Evolutionary conservation across 2,329 filamentous ascomycete species (phyloP), one percentile per base, ranked within the genome.

Genomic region (Metarhizium robertsii): DNA sequence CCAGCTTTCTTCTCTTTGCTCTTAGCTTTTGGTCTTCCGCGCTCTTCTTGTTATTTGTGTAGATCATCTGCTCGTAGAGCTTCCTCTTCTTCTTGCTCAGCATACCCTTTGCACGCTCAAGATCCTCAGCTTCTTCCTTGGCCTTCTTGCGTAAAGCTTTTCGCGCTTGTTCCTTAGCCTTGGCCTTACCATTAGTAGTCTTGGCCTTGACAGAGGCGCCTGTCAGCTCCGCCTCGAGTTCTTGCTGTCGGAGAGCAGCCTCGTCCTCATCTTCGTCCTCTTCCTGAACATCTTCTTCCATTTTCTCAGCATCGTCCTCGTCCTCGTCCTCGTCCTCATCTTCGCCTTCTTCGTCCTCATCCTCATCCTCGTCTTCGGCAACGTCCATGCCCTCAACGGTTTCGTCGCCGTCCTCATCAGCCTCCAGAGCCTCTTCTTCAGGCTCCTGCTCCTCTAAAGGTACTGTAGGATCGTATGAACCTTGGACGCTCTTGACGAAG

Each of bases 11-110:
- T 73, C 90, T 85, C 86, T 99, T 99, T 56, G 80, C 81, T 63
- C 92, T 82, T 69, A 99, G 75, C 74, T 86, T 88, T 76, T 92
- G 87, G 50, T 92, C 89, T 75, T 96, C 90, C 30, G 85, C 87
- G 62, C 92, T 92, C 78, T 90, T 89, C 80, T 94, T 92, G 75
- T 87, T 92, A 73, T 96, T 96, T 59, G 85, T 91, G 74, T 95
- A 95, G 67, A 91, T 80, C 90, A 99, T 99, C 78, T 96, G 94
- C 78, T 97, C 94, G 62, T 92, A 87, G 66, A 96, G 77, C 84
- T 96, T 96, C 66, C 94, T 81, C 85, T 97, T 99, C 83, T 95
- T 94, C 73, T 95, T 89, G 72, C 88, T 89, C 78, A 97, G 86
- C 94, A 99, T 99, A 76, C 95, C 94, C 83, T 96, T 96, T 70